phyloP scores from a whole-genome alignment of 192 early-diverging fungal genomes.

The Coemansia sp. region DNA sequence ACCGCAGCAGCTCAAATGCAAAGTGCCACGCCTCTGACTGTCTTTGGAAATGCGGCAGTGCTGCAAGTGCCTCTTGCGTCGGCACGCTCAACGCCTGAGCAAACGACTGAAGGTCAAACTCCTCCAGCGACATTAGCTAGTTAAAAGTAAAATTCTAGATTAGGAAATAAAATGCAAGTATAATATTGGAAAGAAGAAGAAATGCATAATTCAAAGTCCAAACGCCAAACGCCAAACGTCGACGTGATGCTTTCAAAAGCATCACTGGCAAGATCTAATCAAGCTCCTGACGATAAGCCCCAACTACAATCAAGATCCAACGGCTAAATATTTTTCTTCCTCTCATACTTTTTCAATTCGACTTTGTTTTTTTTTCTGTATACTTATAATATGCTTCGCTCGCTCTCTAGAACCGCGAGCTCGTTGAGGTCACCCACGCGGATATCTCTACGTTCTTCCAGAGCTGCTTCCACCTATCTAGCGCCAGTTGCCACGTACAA shows the following conservation, averaged over 20 bases:
- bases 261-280: not conserved
- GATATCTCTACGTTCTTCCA: not conserved
- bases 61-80: constrained; percentile 47
- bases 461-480: not conserved
- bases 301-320: not conserved
- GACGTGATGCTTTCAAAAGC: not conserved
- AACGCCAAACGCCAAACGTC: not conserved
- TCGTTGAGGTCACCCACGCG: not conserved
- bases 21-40: constrained; percentile 48
- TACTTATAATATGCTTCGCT: constrained; percentile 10
- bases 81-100: constrained; percentile 49
- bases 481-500: constrained; percentile 4
- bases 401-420: constrained; percentile 5
- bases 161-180: not conserved
- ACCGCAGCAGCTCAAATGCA: constrained; percentile 44
- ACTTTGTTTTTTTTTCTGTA: not conserved
- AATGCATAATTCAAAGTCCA: not conserved
- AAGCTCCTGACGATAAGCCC: not conserved
- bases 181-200: not conserved
- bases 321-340: not conserved
- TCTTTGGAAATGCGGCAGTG: constrained; percentile 43
- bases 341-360: not conserved
- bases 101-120: constrained; percentile 43
- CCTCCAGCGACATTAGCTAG: constrained; percentile 31
- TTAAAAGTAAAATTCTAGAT: not conserved